A percentile compares a stretch with the other conserved stretches of the same genome.
These are phyloP conservation scores for Penicillium decumbens DNA, from an alignment of 2,329 filamentous ascomycete genomes.

Conservation along the genomic window DNA sequence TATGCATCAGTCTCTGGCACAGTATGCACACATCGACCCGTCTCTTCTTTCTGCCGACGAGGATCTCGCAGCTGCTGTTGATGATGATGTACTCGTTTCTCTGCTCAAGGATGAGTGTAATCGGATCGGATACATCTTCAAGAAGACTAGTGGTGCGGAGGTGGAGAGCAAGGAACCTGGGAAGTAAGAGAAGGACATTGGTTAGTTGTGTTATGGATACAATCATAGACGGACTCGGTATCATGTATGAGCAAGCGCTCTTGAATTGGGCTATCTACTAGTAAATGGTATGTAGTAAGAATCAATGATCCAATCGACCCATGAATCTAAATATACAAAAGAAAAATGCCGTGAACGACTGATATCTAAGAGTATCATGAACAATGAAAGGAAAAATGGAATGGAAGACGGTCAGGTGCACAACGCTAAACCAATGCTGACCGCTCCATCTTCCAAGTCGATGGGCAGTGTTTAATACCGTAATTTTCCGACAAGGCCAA, in stretches of 20 bases:
- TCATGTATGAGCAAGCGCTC: background rate
- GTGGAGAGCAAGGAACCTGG: conserved; percentile 6
- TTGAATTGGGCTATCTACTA: background rate
- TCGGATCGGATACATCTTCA: conserved; percentile 39
- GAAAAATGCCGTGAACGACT: conserved; percentile 9
- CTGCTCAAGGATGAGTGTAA: conserved; percentile 39
- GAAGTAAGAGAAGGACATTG: background rate
- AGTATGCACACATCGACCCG: conserved; percentile 44
- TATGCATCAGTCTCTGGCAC: conserved; percentile 42
- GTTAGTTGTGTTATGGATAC: too few species aligned
- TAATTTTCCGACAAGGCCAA: conserved; percentile 51
- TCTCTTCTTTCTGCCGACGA: conserved; percentile 21
- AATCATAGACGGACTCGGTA: background rate
- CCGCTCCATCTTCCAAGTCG: background rate
- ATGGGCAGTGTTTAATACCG: conserved; percentile 40
- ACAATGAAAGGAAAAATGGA: conserved; percentile 3
- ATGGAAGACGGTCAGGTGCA: background rate
- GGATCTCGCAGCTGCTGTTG: conserved; percentile 25
- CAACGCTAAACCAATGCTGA: conserved; percentile 3
- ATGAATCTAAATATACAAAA: conserved; percentile 20
- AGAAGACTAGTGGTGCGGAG: conserved; percentile 31
- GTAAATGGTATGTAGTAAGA: background rate
- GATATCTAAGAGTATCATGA: conserved; percentile 10
- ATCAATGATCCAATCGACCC: background rate
- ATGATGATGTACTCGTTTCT: conserved; percentile 34